These are phyloP conservation scores for Alternaria solani DNA, from an alignment of 2,329 filamentous ascomycete species.

Conservation along the genomic window DNA sequence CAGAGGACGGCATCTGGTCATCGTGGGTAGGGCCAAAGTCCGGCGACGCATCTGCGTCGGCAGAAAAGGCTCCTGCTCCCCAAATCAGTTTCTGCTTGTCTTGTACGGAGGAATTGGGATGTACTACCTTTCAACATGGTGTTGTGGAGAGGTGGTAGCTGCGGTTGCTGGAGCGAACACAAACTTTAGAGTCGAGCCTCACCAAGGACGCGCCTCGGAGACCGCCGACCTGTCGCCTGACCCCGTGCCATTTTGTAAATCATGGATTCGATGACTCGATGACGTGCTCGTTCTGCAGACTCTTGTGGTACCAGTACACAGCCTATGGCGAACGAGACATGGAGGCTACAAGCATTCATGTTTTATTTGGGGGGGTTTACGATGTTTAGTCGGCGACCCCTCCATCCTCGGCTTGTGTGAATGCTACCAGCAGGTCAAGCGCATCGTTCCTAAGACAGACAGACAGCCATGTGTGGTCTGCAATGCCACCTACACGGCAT, in stretches of 20 bases:
- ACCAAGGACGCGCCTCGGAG: conserved; percentile 20
- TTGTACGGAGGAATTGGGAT: conserved; percentile 1
- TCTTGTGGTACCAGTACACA: not conserved
- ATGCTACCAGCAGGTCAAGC: conserved; percentile 13
- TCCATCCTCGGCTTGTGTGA: conserved; percentile 10
- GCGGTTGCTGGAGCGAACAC: conserved; percentile 22
- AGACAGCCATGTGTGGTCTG: not conserved
- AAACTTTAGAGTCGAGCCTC: conserved; percentile 13
- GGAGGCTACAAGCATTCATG: conserved; percentile 4
- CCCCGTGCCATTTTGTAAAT: conserved; percentile 21
- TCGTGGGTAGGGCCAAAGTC: conserved; percentile 44
- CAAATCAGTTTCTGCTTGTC: conserved; percentile 16
- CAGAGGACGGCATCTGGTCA: conserved; percentile 47
- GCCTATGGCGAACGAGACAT: conserved; percentile 7
- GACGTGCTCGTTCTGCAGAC: not conserved
- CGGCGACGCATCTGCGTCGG: conserved; percentile 48
- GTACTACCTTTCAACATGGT: conserved; percentile 41
- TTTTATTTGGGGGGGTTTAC: not conserved
- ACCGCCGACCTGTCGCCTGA: conserved; percentile 22
- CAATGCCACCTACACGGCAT: not conserved
- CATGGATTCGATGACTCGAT: conserved; percentile 13
- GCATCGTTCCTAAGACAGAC: conserved; percentile 3
- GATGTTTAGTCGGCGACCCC: conserved; percentile 2
- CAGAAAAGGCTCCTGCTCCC: conserved; percentile 36
- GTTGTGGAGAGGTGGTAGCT: conserved; percentile 23